These are phyloP conservation scores for Solanum sparsipilum DNA, from an alignment of 257 asterid genomes.

Conservation along the genomic window DNA sequence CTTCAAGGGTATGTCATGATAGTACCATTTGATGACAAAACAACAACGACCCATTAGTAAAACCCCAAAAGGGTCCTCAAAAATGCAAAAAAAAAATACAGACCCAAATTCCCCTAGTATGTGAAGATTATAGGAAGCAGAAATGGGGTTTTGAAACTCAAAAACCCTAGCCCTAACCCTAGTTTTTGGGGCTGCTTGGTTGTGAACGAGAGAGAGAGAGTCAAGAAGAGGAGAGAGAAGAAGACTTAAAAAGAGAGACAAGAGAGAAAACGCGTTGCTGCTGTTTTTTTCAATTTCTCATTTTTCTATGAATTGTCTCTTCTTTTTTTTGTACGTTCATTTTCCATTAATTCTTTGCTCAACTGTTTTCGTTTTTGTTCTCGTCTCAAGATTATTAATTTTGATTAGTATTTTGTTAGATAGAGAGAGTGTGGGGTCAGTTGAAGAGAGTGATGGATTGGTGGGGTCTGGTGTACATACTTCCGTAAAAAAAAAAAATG, in stretches of 20 bases:
- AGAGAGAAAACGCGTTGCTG: slow-evolving; percentile 38
- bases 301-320: not conserved
- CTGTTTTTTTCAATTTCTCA: not conserved
- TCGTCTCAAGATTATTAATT: not conserved
- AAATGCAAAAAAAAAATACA: not conserved
- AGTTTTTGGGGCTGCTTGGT: slow-evolving; percentile 20
- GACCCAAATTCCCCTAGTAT: slow-evolving; percentile 4
- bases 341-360: not conserved
- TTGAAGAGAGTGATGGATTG: not conserved
- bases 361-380: slow-evolving; percentile 1
- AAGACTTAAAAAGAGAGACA: not conserved
- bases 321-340: not conserved
- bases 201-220: slow-evolving; percentile 18
- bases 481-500: not conserved
- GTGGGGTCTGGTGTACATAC: not conserved
- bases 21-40: slow-evolving; percentile 47
- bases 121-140: not conserved
- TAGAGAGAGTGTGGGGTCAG: not conserved
- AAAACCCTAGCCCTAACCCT: slow-evolving; percentile 50
- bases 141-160: not conserved
- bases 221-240: slow-evolving; percentile 2
- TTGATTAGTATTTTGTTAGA: not conserved
- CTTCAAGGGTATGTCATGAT: slow-evolving; percentile 36
- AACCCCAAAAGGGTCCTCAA: slow-evolving; percentile 42
- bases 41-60: slow-evolving; percentile 58